Conservation (phyloP, 768 basidiomycete genomes). For the Lentinula aciculospora region DNA sequence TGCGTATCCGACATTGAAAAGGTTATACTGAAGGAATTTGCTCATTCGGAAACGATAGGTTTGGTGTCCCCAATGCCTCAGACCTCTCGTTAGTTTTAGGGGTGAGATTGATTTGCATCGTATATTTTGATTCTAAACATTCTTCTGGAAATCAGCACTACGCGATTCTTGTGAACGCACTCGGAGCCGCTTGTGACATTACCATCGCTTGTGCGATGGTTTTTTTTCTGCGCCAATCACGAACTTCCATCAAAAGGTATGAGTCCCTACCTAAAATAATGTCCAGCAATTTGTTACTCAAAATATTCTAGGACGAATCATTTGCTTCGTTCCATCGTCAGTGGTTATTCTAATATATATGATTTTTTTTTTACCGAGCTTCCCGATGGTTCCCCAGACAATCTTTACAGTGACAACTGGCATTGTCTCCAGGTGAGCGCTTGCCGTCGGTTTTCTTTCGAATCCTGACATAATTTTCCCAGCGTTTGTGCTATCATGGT, state of each 20-base stretch:
- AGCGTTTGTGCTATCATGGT: constrained; percentile 7
- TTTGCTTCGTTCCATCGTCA: constrained; percentile 3
- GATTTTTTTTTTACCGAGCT: not conserved
- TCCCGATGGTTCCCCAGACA: not conserved
- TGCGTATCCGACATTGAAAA: not conserved
- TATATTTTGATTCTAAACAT: not conserved
- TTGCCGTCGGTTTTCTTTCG: not conserved
- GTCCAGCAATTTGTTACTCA: not conserved
- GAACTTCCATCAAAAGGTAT: constrained; percentile 2
- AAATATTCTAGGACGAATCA: constrained; percentile 2
- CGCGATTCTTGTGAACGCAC: constrained; percentile 3
- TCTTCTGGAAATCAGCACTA: not conserved
- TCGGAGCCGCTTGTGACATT: constrained; percentile 2
- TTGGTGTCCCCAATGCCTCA: not conserved
- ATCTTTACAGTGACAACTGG: constrained; percentile 7
- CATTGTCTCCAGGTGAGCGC: constrained; percentile 3
- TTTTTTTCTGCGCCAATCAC: not conserved
- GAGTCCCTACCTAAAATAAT: not conserved
- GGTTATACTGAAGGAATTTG: not conserved
- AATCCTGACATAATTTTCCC: not conserved
- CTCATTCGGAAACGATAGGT: not conserved
- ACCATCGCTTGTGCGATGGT: constrained; percentile 6
- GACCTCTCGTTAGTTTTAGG: not conserved
- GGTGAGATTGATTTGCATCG: not conserved
- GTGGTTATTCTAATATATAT: not conserved